These are phyloP conservation scores for Aspergillus kassunensis DNA, from an alignment of 495 filamentous ascomycete genomes.

Conservation along the genomic window DNA sequence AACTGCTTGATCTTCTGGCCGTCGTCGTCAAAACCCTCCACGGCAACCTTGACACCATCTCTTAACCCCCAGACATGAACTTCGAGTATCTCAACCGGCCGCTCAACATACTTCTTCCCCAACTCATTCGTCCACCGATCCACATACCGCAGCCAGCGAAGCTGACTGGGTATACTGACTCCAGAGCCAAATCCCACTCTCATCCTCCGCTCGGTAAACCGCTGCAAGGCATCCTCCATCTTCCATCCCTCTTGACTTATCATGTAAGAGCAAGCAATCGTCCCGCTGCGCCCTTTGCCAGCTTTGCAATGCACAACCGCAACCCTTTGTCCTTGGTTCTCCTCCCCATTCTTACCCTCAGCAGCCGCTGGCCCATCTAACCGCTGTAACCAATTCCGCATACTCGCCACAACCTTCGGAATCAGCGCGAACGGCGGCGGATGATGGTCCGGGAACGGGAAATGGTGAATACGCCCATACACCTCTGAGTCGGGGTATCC, in stretches of 20 bases:
- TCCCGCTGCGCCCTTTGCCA: constrained; percentile 93
- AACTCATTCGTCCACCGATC: constrained; percentile 72
- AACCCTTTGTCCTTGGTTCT: constrained; percentile 49
- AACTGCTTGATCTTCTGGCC: constrained; percentile 81
- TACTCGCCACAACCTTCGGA: constrained; percentile 80
- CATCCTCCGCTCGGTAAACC: constrained; percentile 89
- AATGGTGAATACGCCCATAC: constrained; percentile 77
- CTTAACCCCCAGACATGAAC: constrained; percentile 86
- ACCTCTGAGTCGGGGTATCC: constrained; percentile 91
- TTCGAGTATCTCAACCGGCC: constrained; percentile 79
- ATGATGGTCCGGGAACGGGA: constrained; percentile 95
- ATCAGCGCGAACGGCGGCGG: constrained; percentile 89
- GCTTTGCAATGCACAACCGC: constrained; percentile 97
- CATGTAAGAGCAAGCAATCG: constrained; percentile 78
- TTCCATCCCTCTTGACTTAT: constrained; percentile 89
- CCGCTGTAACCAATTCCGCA: constrained; percentile 77
- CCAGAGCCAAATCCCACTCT: constrained; percentile 80
- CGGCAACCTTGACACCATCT: constrained; percentile 80
- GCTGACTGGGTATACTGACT: constrained; percentile 89
- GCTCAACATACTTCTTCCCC: constrained; percentile 77
- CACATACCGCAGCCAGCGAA: constrained; percentile 86
- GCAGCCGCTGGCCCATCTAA: constrained; percentile 31
- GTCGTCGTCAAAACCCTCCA: constrained; percentile 83
- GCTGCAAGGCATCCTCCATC: constrained; percentile 66
- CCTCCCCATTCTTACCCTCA: neutral